Base-by-base conservation (phyloP, 2,329 filamentous ascomycete genomes). In the Pyrenochaeta sp. region DNA sequence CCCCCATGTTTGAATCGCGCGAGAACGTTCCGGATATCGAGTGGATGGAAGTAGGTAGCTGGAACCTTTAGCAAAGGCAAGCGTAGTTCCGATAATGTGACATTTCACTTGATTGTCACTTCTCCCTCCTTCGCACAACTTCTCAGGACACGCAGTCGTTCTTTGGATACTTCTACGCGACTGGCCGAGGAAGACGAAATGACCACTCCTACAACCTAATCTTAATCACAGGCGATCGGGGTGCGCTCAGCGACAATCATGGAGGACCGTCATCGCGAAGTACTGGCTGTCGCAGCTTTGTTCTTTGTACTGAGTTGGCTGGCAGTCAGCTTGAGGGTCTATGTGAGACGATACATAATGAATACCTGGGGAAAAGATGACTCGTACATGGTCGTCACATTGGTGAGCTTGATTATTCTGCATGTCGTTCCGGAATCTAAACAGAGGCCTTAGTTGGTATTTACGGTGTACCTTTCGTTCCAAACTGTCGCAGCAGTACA, bases 361-460 rank as follows among this genome's bases (percentile, higher is more conserved):
- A 68, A 65, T 15, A 62, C 56, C 2, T 74, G 72, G 55, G 73
- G 72, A 7, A 37, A 52, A n/a, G 74, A 57, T 53, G 74, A 77
- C 54, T 71, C 63, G 51, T 67, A 59, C 6, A 75, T 76, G 71
- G 43, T 74, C 20, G 56, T 58, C 3, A 69, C 72, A 8, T 54
- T 72, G 36, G 64, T 67, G 53, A 35, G 58, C 35, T 14, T 8
- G 14, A 23, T n/a, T n/a, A n/a, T n/a, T n/a, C n/a, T n/a, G n/a
- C n/a, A n/a, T n/a, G n/a, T n/a, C n/a, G n/a, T n/a, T n/a, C n/a
- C n/a, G n/a, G n/a, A n/a, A n/a, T n/a, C 20, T 41, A n/a, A 51
- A 39, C 46, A 13, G 53, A 13, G 3, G 5, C 19, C 10, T 9
- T 18, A 69, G 67, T 23, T 65, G 1, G 49, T 72, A 22, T 76